Evolutionary conservation across 345 rosid species (phyloP), one percentile per base, ranked within the genome.

Genomic region (Linum trigynum): DNA sequence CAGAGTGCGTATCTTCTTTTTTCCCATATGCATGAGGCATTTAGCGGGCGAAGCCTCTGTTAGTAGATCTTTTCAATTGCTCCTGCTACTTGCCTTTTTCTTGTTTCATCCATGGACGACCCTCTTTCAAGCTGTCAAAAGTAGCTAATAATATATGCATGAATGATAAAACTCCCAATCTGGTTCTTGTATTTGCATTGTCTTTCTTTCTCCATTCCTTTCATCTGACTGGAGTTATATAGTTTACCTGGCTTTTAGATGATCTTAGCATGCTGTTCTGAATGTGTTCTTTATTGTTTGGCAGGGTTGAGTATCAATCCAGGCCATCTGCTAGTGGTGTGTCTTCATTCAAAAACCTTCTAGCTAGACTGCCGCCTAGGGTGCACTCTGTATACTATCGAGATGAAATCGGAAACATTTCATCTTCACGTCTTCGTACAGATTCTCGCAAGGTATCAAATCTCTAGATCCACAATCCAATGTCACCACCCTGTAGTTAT

Each of bases 271-370:
- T 48, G 3, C 14, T 15, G 7, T 48, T 48, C 53, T 48, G 53
- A 48, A 3, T 48, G 11, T 6, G 14, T 48, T 48, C 12, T 15
- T 15, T 48, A 48, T 41, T 57, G 71, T 65, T 76, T 82, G 76
- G 78, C 91, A 95, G 99, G 88, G 90, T 95, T 76, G 99, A 95
- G 14, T 95, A 89, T 81, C 99, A 95, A 66, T 82, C 94, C 53
- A 85, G 73, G 80, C 89, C 86, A 60, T 65, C 82, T 39, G 0
- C 64, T 59, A 83, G 80, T 69, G 98, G 96, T 56, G 79, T 64
- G 59, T 82, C 97, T 70, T 95, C 99, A n/a, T 87, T 95, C 78
- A 86, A 69, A 72, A 77, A 72, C 69, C 94, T 95, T 65, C 74
- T 91, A 66, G 96, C 90, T 72, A 80, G 82, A 64, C 84, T 95